A percentile compares a stretch with the other conserved stretches of the same genome.
Evolutionary conservation across 2,329 filamentous ascomycete genomes (phyloP).

Genomic region (Trichoderma gracile): DNA sequence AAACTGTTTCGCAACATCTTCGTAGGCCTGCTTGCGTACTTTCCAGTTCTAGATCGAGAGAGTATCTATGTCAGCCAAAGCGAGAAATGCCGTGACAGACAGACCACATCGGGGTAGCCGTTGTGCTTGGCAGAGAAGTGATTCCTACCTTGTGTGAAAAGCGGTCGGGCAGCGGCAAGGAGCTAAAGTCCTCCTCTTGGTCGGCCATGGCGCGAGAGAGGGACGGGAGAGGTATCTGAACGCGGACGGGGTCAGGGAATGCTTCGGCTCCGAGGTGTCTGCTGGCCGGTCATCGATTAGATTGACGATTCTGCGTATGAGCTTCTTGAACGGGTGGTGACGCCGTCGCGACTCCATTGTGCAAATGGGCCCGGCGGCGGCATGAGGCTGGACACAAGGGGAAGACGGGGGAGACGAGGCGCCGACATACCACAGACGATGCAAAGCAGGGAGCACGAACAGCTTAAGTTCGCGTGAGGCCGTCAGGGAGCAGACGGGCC

Average conservation of each 20-base stretch:
- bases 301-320: constrained; percentile 37
- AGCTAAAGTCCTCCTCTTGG: constrained; percentile 77
- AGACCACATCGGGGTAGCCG: too few relatives aligned
- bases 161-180: constrained; percentile 74
- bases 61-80: neutral
- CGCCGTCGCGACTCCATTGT: constrained; percentile 33
- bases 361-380: constrained; percentile 14
- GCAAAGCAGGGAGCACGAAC: neutral
- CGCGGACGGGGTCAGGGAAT: constrained; percentile 14
- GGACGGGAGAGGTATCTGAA: constrained; percentile 20
- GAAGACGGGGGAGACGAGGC: constrained; percentile 6
- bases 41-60: constrained; percentile 73
- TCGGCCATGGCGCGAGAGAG: constrained; percentile 66
- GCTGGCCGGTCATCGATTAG: constrained; percentile 28
- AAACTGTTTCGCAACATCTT: constrained; percentile 87
- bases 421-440: constrained; percentile 23
- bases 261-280: constrained; percentile 28
- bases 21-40: constrained; percentile 91
- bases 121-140: too few relatives aligned
- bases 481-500: constrained; percentile 15
- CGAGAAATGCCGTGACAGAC: neutral
- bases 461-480: constrained; percentile 5
- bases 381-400: constrained; percentile 4
- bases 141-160: constrained; percentile 73
- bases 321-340: constrained; percentile 34